Percentiles rank a stretch among this genome's conserved stretches.
These are phyloP conservation scores for Pyricularia grisea DNA, from an alignment of 2,329 filamentous ascomycete species.

Conservation along the genomic window DNA sequence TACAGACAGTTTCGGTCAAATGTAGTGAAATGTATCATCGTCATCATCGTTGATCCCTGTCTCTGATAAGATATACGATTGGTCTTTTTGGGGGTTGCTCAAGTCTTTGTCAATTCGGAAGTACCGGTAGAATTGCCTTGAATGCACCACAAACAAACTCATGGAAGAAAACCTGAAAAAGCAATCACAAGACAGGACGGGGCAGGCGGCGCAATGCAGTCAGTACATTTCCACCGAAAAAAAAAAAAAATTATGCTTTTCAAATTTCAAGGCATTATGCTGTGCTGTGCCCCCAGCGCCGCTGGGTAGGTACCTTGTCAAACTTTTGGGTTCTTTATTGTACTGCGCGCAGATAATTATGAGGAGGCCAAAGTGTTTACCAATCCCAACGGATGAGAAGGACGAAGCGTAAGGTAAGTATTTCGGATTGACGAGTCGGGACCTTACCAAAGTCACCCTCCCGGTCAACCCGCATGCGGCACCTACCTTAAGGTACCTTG, in stretches of 20 bases:
- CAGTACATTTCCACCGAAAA: background rate
- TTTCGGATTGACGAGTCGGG: background rate
- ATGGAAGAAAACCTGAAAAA: background rate
- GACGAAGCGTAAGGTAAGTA: too few species aligned
- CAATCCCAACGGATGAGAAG: background rate
- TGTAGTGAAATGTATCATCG: too few species aligned
- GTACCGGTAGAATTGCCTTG: background rate
- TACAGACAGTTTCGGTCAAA: too few species aligned
- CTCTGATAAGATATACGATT: background rate
- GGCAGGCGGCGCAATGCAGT: background rate
- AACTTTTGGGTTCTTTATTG: too few species aligned
- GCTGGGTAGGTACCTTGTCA: background rate
- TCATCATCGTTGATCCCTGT: background rate
- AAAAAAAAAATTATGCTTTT: background rate
- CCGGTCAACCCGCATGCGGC: background rate
- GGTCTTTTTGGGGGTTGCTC: background rate
- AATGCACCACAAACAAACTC: too few species aligned
- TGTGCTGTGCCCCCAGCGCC: background rate
- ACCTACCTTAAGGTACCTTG: background rate
- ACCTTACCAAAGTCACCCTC: background rate
- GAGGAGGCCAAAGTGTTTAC: background rate
- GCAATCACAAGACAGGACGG: background rate
- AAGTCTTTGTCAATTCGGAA: background rate
- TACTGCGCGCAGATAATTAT: background rate
- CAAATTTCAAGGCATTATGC: background rate